Conservation (phyloP, 1,284 basidiomycete species). For the Peniophora sp. region DNA sequence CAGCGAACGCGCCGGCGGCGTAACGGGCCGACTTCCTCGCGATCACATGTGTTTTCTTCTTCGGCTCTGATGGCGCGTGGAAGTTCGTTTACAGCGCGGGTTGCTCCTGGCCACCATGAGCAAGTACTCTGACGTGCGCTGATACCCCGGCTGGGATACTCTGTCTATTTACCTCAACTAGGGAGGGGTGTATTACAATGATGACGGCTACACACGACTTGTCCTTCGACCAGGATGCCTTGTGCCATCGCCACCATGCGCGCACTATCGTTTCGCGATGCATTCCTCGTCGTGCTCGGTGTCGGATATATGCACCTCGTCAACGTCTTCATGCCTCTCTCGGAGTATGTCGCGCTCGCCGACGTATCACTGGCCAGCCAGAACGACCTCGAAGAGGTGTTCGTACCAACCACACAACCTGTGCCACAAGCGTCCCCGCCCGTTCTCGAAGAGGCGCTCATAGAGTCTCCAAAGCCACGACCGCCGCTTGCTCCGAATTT, state of each 20-base stretch:
- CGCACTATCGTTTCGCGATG: conserved; percentile 30
- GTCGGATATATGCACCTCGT: conserved; percentile 44
- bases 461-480: not conserved
- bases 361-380: conserved; percentile 20
- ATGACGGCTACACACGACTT: no score
- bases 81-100: no score
- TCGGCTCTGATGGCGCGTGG: no score
- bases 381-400: not conserved
- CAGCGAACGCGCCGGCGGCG: no score
- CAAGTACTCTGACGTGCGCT: no score
- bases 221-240: not conserved
- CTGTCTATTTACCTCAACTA: no score
- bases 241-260: conserved; percentile 3
- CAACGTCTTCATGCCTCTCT: conserved; percentile 27
- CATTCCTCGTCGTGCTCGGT: conserved; percentile 40
- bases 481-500: conserved; percentile 28
- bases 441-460: not conserved
- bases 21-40: no score
- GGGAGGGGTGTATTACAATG: no score
- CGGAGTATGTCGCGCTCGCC: conserved; percentile 25
- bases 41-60: no score
- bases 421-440: conserved; percentile 2
- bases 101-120: no score
- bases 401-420: conserved; percentile 2
- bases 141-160: no score